Evolutionary conservation across 75 land plant species (phyloP).

Genomic region (Pinus tabuliformis): DNA sequence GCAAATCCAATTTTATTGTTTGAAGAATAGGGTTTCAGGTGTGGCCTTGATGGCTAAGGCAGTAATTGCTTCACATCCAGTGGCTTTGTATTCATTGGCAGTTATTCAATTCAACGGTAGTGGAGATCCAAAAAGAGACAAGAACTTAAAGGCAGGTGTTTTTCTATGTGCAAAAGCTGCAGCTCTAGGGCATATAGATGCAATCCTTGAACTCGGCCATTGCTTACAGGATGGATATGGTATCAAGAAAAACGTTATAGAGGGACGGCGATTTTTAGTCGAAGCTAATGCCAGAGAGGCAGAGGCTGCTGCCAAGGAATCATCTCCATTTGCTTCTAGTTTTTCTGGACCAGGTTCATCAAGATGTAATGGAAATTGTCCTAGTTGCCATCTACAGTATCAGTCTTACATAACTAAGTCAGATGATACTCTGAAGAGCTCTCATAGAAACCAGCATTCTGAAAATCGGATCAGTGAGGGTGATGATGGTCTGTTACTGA

Average conservation of each 20-base stretch:
- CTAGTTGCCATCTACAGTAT: slow-evolving; percentile 8
- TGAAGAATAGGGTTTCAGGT: slow-evolving; percentile 21
- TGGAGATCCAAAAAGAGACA: slow-evolving; percentile 10
- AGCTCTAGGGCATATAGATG: slow-evolving; percentile 17
- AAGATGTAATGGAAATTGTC: background rate
- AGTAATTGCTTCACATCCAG: slow-evolving; percentile 18
- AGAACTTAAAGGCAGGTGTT: slow-evolving; percentile 15
- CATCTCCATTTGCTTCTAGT: slow-evolving; percentile 1
- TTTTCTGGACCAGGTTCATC: slow-evolving; percentile 4
- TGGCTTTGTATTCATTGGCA: slow-evolving; percentile 22
- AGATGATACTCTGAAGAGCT: background rate
- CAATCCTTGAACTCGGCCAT: slow-evolving; percentile 14
- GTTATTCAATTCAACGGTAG: slow-evolving; percentile 26
- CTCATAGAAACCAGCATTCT: slow-evolving; percentile 6
- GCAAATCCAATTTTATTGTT: slow-evolving; percentile 37
- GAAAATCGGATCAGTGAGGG: slow-evolving; percentile 3
- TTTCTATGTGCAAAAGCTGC: slow-evolving; percentile 15
- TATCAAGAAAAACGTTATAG: background rate
- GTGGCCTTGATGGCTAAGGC: slow-evolving; percentile 19
- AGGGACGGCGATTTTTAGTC: background rate
- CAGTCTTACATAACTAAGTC: slow-evolving; percentile 4
- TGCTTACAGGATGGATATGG: slow-evolving; percentile 12
- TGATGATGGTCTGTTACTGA: slow-evolving; percentile 26
- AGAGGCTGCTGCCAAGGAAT: slow-evolving; percentile 5
- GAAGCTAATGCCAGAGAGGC: background rate